Evolutionary conservation across 208 protist genomes (phyloP).

Genomic region (Acanthamoeba pearcei): DNA sequence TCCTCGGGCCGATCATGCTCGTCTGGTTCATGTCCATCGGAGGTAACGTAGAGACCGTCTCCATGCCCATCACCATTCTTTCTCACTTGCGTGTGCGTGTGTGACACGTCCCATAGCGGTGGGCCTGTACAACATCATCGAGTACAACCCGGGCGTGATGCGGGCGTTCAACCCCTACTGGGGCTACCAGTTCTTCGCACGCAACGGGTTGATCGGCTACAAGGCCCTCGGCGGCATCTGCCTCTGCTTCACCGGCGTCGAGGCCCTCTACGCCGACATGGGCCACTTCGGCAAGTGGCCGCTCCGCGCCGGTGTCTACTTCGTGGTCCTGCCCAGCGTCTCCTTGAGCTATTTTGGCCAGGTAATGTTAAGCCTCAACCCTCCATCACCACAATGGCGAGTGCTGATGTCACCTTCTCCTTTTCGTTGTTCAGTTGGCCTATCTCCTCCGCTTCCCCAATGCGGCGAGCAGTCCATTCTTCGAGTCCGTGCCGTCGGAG

Average conservation of each 20-base stretch:
- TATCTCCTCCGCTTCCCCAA: too few species aligned
- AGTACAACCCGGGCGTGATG: background rate
- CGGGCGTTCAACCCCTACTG: slow-evolving; percentile 29
- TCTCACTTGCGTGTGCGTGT: too few species aligned
- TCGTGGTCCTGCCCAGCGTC: slow-evolving; percentile 26
- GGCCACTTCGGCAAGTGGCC: slow-evolving; percentile 67
- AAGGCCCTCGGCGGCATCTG: slow-evolving; percentile 25
- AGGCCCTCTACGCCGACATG: slow-evolving; percentile 67
- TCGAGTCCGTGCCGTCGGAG: background rate
- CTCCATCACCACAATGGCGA: too few species aligned
- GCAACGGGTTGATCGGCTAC: background rate
- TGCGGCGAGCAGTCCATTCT: background rate
- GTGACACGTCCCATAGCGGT: too few species aligned
- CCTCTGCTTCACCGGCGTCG: slow-evolving; percentile 54
- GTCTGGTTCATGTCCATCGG: slow-evolving; percentile 26
- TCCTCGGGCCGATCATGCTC: slow-evolving; percentile 35
- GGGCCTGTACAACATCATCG: slow-evolving; percentile 45
- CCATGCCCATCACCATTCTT: too few species aligned
- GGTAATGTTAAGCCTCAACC: too few species aligned
- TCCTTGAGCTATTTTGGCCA: slow-evolving; percentile 8
- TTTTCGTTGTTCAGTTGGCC: too few species aligned
- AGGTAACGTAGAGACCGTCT: too few species aligned
- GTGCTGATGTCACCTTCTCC: too few species aligned
- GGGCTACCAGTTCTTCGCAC: background rate
- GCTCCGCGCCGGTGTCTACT: background rate